Base-by-base conservation (phyloP, 805 yeast species). In the Kuraishia ogatae region DNA sequence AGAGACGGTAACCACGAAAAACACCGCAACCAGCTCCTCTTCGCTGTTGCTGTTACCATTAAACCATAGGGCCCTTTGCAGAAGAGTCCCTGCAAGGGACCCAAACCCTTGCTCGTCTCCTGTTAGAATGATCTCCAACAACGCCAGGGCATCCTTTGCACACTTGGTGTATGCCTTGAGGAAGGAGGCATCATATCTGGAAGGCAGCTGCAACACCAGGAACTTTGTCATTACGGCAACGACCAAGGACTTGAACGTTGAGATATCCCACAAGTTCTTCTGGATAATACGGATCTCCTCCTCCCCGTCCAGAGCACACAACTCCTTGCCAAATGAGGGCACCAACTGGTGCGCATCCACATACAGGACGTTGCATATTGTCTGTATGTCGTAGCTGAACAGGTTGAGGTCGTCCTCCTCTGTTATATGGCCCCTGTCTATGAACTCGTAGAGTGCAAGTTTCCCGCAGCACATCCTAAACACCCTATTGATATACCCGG, bases 241-340 rank as follows among this genome's bases (percentile, higher is more conserved):
- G 0, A 83, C 61, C 24, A 86, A 71, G 8, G 82, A 78, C 59
- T 84, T 84, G 64, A 85, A 87, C 1, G 87, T 83, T 0, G 89
- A 80, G 4, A 70, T 74, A 64, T 73, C 73, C 82, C 84, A 78
- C 7, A 70, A 64, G 55, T 78, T 74, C 0, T 71, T 56, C 23
- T 64, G 75, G 58, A 75, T 71, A 52, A 72, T 71, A 56, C 71
- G 74, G 61, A 74, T 67, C 62, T 71, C 79, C 17, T 58, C 64
- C 20, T 72, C 71, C 55, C 72, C 75, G 58, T 76, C 84, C 55
- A 84, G 73, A 0, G 81, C 82, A 10, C 84, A 82, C 51, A 84
- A 65, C 58, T 87, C 92, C 26, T 78, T 71, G 24, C 75, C 77
- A 61, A 87, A 77, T 7, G 78, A 66, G 7, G 79, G 80, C 43